phyloP scores from a whole-genome alignment of 2,329 filamentous ascomycete genomes.

The Podosphaera aphanis region DNA sequence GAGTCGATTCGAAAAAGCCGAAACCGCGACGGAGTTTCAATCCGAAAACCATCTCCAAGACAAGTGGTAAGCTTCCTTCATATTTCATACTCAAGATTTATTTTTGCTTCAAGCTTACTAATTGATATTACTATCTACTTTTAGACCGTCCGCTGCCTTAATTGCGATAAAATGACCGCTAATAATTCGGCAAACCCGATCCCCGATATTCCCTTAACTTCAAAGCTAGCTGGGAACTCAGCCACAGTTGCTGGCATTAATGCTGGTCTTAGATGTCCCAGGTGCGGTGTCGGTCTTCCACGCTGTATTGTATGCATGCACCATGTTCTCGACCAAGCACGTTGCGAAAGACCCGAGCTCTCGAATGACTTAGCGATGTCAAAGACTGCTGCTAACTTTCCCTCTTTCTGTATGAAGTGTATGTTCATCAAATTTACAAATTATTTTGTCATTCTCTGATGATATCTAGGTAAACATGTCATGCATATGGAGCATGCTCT shows the following conservation, averaged over 20 bases:
- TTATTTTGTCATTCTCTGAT: too few relatives aligned
- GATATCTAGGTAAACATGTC: conserved; percentile 27
- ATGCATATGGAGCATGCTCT: conserved; percentile 43
- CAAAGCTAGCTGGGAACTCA: conserved; percentile 21
- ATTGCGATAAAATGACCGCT: conserved; percentile 41
- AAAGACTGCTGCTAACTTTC: conserved; percentile 28
- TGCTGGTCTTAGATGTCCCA: conserved; percentile 39
- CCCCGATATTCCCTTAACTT: conserved; percentile 4
- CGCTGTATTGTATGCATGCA: conserved; percentile 45
- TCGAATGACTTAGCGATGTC: conserved; percentile 23
- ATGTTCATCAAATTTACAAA: background rate
- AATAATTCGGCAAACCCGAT: conserved; percentile 16
- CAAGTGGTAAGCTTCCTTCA: conserved; percentile 25
- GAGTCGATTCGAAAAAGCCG: conserved; percentile 46
- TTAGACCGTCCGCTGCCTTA: conserved; percentile 44
- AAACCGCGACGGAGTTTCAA: conserved; percentile 37
- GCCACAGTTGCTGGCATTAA: conserved; percentile 32
- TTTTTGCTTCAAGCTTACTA: too few relatives aligned
- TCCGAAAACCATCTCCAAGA: conserved; percentile 38
- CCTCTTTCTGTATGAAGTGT: conserved; percentile 45
- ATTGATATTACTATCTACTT: too few relatives aligned
- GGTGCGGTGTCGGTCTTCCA: conserved; percentile 41
- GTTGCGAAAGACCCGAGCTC: conserved; percentile 32
- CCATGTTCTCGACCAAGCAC: conserved; percentile 34
- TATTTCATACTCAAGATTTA: too few relatives aligned